Evolutionary conservation across 148 eudicot genomes (phyloP).

Genomic region (Talinum fruticosum): DNA sequence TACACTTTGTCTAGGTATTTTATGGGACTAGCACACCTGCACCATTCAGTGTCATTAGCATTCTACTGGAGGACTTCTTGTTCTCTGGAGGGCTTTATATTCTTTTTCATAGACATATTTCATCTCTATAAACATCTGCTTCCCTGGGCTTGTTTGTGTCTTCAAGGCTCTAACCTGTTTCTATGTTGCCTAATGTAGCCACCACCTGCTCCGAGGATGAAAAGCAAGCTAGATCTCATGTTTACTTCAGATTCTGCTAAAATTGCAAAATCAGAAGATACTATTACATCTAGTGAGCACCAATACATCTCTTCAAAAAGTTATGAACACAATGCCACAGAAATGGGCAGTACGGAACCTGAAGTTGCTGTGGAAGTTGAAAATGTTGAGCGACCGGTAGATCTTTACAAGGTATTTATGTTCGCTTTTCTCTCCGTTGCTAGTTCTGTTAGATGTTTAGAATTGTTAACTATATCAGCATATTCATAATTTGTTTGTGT

Average conservation of each 20-base stretch:
- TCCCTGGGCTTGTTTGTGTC: neutral
- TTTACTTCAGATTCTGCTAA: constrained; percentile 57
- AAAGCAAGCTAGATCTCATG: constrained; percentile 85
- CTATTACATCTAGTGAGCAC: constrained; percentile 19
- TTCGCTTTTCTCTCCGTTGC: constrained; percentile 3
- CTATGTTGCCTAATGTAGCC: constrained; percentile 44
- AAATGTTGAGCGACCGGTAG: constrained; percentile 92
- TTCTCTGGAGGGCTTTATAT: too few relatives aligned
- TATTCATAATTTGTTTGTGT: neutral
- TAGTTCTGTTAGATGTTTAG: neutral
- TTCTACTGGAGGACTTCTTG: too few relatives aligned
- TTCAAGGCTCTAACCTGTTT: neutral
- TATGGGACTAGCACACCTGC: too few relatives aligned
- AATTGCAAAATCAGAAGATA: constrained; percentile 40
- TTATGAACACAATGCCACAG: constrained; percentile 26
- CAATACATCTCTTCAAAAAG: constrained; percentile 23
- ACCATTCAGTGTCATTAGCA: too few relatives aligned
- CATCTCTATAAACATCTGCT: neutral
- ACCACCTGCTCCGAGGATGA: constrained; percentile 64
- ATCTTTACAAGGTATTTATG: constrained; percentile 76
- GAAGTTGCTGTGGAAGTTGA: constrained; percentile 61
- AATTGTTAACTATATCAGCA: neutral
- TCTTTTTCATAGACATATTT: too few relatives aligned
- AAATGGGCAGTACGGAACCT: constrained; percentile 29
- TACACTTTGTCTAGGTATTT: too few relatives aligned